Percentiles rank a stretch among this genome's conserved stretches.
Conservation (phyloP, 176 grass and related monocot genomes). For the Lolium perenne region DNA sequence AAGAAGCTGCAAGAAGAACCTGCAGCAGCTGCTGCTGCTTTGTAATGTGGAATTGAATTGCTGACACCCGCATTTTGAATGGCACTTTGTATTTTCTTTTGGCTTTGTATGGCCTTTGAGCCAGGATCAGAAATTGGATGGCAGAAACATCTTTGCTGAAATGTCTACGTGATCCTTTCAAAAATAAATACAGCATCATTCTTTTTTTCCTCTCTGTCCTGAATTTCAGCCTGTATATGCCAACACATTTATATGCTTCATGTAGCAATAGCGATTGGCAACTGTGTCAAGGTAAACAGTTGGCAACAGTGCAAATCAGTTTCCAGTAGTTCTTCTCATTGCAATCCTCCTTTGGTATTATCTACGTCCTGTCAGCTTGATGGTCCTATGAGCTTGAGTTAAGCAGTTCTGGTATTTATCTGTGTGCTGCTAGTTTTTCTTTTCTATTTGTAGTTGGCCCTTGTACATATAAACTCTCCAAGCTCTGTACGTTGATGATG, state of each 20-base stretch:
- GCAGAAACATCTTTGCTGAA: conserved; percentile 42
- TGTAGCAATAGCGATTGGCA: background rate
- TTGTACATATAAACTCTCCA: background rate
- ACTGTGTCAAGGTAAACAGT: background rate
- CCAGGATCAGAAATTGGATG: conserved; percentile 31
- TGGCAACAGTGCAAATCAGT: background rate
- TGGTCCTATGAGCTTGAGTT: background rate
- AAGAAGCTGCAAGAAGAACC: conserved; percentile 58
- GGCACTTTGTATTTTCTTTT: conserved; percentile 35
- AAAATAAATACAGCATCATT: conserved; percentile 28
- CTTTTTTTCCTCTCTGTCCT: conserved; percentile 12
- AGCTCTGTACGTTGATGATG: background rate
- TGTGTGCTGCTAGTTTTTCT: background rate
- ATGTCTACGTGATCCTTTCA: background rate
- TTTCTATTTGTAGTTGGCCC: background rate
- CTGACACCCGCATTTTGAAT: conserved; percentile 32
- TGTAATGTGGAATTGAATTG: conserved; percentile 31
- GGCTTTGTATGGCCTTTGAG: conserved; percentile 38
- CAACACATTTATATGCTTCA: conserved; percentile 21
- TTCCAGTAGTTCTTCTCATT: background rate
- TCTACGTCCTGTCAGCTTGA: background rate
- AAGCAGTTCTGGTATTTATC: background rate
- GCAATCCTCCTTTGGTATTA: background rate
- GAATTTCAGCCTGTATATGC: background rate
- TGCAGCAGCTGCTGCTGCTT: conserved; percentile 25